These are phyloP conservation scores for Candida sphagnicola DNA, from an alignment of 805 yeast genomes.

Conservation along the genomic window DNA sequence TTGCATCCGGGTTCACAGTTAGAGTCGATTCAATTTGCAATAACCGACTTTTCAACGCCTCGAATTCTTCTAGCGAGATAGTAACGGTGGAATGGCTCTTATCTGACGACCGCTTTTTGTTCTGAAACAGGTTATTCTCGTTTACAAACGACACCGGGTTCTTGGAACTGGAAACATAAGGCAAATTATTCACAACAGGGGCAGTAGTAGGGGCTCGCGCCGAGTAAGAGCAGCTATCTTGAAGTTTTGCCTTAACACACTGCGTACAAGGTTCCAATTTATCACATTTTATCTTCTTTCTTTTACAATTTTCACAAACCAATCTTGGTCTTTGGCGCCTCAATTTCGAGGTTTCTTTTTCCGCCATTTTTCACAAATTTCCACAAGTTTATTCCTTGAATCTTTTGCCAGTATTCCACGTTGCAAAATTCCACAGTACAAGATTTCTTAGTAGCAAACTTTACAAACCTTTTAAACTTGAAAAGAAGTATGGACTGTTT, in stretches of 20 bases:
- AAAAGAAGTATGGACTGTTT: too few relatives aligned
- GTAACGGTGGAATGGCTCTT: slow-evolving; percentile 5
- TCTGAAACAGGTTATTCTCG: neutral
- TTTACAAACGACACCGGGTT: slow-evolving; percentile 12
- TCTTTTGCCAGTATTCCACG: too few relatives aligned
- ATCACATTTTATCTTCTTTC: slow-evolving; percentile 32
- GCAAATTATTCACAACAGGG: slow-evolving; percentile 3
- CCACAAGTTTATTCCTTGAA: too few relatives aligned
- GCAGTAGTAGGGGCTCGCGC: neutral
- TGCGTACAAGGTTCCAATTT: slow-evolving; percentile 30
- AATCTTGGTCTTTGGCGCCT: slow-evolving; percentile 31
- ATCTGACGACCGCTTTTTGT: neutral
- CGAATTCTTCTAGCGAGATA: slow-evolving; percentile 13
- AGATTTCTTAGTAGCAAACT: too few relatives aligned
- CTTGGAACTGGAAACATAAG: slow-evolving; percentile 17
- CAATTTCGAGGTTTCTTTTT: slow-evolving; percentile 2
- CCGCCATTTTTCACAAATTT: neutral
- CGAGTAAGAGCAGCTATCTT: slow-evolving; percentile 4
- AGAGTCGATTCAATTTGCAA: slow-evolving; percentile 13
- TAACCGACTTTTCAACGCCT: slow-evolving; percentile 15
- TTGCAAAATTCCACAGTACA: too few relatives aligned
- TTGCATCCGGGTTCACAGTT: neutral
- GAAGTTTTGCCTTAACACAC: slow-evolving; percentile 26
- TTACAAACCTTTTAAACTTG: too few relatives aligned
- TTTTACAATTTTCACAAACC: slow-evolving; percentile 31